Conservation (phyloP, 1,284 basidiomycete genomes). For the Malassezia psittaci region DNA sequence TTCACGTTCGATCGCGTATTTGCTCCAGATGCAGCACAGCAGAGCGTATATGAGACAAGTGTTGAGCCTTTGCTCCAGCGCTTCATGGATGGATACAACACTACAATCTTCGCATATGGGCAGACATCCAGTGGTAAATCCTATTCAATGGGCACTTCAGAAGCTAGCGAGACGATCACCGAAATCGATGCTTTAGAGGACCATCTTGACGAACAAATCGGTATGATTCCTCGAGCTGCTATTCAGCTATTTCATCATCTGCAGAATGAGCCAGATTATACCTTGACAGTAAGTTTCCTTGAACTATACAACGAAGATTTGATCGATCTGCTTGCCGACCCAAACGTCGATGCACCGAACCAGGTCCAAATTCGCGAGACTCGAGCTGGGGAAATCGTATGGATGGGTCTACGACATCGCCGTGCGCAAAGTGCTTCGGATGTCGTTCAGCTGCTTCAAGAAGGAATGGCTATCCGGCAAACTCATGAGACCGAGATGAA, state of each 20-base stretch:
- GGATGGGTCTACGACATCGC: constrained; percentile 87
- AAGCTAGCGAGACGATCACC: constrained; percentile 21
- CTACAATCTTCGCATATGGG: constrained; percentile 92
- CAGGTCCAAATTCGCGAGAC: constrained; percentile 93
- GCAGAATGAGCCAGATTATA: constrained; percentile 20
- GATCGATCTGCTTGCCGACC: constrained; percentile 46
- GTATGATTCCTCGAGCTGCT: constrained; percentile 89
- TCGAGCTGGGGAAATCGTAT: constrained; percentile 89
- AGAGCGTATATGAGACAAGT: constrained; percentile 69
- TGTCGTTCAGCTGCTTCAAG: constrained; percentile 74
- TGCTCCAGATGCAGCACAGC: constrained; percentile 68
- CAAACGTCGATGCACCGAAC: constrained; percentile 51
- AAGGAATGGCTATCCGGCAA: constrained; percentile 76
- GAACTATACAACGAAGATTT: constrained; percentile 86
- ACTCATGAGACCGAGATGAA: constrained; percentile 99
- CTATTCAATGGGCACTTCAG: constrained; percentile 67
- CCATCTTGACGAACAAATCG: constrained; percentile 48
- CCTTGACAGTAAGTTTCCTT: constrained; percentile 51
- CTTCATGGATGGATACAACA: constrained; percentile 92
- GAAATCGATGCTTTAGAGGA: constrained; percentile 33
- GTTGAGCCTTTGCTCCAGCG: constrained; percentile 75
- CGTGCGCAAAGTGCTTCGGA: constrained; percentile 69
- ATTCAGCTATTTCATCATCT: constrained; percentile 76
- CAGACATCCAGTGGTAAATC: constrained; percentile 96
- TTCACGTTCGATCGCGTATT: constrained; percentile 94